Conservation (phyloP, 139 green algal species). For the Zygnema cylindricum region DNA sequence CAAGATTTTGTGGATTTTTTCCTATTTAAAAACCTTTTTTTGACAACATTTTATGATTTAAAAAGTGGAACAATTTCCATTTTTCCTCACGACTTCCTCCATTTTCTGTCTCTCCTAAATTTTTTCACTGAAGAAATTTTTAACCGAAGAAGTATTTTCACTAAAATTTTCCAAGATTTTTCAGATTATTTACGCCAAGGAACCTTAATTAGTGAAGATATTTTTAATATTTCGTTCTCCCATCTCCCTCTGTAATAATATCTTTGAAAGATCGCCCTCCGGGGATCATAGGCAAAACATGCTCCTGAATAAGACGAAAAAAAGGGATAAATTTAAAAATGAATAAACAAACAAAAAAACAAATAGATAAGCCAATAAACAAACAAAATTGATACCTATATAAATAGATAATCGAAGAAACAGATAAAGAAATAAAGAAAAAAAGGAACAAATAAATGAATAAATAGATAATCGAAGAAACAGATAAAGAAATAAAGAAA, state of each 20-base stretch:
- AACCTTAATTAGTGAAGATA: not conserved
- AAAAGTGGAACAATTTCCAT: constrained; percentile 68
- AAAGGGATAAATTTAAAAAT: not conserved
- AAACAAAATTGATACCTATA: too few relatives aligned
- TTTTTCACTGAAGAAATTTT: not conserved
- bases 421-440: too few relatives aligned
- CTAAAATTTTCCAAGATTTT: not conserved
- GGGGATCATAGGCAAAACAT: constrained; percentile 99
- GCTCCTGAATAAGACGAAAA: constrained; percentile 76
- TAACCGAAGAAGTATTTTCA: not conserved
- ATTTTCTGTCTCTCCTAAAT: not conserved
- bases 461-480: too few relatives aligned
- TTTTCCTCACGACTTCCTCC: not conserved
- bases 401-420: too few relatives aligned
- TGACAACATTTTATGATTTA: too few relatives aligned
- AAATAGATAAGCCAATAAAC: too few relatives aligned
- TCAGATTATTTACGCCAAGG: not conserved
- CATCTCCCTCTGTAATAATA: constrained; percentile 84
- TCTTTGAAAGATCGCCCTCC: constrained; percentile 94
- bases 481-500: too few relatives aligned
- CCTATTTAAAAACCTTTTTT: too few relatives aligned
- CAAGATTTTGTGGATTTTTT: too few relatives aligned
- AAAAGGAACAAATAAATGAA: too few relatives aligned
- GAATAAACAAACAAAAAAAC: not conserved
- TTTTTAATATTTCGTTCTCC: constrained; percentile 46